Base-by-base conservation (phyloP, 2,329 filamentous ascomycete genomes). In the Colletotrichum lini region DNA sequence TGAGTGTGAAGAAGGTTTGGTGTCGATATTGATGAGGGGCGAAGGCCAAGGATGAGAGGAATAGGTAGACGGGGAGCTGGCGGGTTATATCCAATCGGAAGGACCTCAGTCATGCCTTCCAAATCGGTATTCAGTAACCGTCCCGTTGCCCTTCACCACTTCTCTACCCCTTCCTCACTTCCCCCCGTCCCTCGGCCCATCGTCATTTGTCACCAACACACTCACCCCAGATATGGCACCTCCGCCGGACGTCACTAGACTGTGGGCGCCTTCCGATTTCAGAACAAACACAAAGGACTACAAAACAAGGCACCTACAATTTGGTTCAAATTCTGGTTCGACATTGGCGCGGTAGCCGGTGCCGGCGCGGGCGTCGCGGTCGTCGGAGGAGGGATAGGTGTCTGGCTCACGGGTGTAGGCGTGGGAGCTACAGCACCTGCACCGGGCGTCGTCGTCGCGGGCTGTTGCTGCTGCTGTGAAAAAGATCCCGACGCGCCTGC, bases 301-400 rank as follows among this genome's bases (percentile, higher is more conserved):
- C 30, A 70, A 58, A 45, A 16, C 50, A 61, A 56, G 86, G 15
- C 40, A 85, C 95, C 89, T 88, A 98, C 96, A 82, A 98, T 98
- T 76, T 98, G 95, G 77, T 98, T 98, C 1, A 98, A 82, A 79
- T 98, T 97, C 77, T 97, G 94, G 73, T 96, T 94, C 2, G 93
- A 94, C 83, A 94, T 91, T 12, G 83, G 80, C 23, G 76, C 74
- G 8, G 76, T 80, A 79, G 73, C 74, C 75, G 73, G 60, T 70
- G 75, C 26, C 38, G 74, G 60, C 74, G 79, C 42, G 45, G 69
- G 56, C 23, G 73, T 56, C 16, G 60, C 42, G 35, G 74, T 60
- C 40, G 74, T 74, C 54, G 75, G 73, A 35, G 71, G 74, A 9
- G 72, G 71, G 52, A 64, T 72, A 45, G 74, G 71, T 18, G 71